Evolutionary conservation across 2,329 filamentous ascomycete genomes (phyloP).

Genomic region (Botrytis pseudocinerea): DNA sequence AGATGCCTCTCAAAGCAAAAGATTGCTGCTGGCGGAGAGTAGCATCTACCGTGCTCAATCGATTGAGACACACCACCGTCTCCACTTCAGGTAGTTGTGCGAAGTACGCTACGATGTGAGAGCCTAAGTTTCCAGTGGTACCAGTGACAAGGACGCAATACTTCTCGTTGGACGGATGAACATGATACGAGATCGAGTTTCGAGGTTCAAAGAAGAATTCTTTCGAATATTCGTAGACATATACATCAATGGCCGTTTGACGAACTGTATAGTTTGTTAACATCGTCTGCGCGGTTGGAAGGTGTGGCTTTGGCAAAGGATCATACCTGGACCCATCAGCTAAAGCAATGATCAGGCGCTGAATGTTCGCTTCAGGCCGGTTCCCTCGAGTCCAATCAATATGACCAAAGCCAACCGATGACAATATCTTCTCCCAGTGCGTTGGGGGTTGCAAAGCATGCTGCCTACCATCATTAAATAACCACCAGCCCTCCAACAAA

Average conservation of each 20-base stretch:
- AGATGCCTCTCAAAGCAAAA: slow-evolving; percentile 36
- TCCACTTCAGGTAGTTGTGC: neutral
- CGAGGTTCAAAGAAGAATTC: slow-evolving; percentile 36
- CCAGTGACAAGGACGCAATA: too few species aligned
- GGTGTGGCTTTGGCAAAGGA: neutral
- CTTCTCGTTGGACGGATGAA: too few species aligned
- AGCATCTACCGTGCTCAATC: slow-evolving; percentile 22
- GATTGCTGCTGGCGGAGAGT: slow-evolving; percentile 42
- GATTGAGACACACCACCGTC: neutral
- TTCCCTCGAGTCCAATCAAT: slow-evolving; percentile 31
- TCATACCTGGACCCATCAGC: slow-evolving; percentile 17
- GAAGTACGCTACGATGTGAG: slow-evolving; percentile 39
- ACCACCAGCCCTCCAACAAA: slow-evolving; percentile 39
- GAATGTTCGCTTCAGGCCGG: slow-evolving; percentile 22
- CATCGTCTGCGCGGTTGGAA: neutral
- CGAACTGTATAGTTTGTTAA: slow-evolving; percentile 16
- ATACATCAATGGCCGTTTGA: slow-evolving; percentile 12
- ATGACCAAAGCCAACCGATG: slow-evolving; percentile 24
- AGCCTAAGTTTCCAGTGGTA: slow-evolving; percentile 42
- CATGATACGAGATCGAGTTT: slow-evolving; percentile 39
- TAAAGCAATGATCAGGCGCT: slow-evolving; percentile 22
- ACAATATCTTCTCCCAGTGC: slow-evolving; percentile 26
- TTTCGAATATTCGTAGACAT: neutral
- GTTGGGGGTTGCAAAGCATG: slow-evolving; percentile 29
- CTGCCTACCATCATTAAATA: slow-evolving; percentile 34